Conservation (phyloP, 148 eudicot genomes). For the Diospyros kaki region DNA sequence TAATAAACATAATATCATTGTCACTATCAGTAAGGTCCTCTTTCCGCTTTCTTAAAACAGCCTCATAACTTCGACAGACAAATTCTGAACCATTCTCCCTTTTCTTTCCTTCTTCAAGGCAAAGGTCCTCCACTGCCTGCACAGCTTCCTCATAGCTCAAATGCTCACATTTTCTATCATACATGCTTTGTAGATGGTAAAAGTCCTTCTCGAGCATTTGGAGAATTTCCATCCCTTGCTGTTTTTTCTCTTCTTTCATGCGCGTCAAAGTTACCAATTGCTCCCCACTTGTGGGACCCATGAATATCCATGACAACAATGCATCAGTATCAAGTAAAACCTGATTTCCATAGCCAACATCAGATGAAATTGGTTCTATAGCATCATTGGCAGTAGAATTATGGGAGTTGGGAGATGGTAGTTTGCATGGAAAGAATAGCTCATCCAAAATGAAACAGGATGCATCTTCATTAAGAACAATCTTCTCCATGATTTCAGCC, state of each 20-base stretch:
- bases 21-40: slow-evolving; percentile 53
- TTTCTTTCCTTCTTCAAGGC: slow-evolving; percentile 74
- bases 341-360: slow-evolving; percentile 20
- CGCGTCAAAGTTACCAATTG: slow-evolving; percentile 63
- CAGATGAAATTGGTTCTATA: slow-evolving; percentile 22
- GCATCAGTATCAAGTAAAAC: slow-evolving; percentile 42
- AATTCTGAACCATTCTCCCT: slow-evolving; percentile 54
- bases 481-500: slow-evolving; percentile 42
- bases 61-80: slow-evolving; percentile 48
- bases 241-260: slow-evolving; percentile 59
- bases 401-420: slow-evolving; percentile 6
- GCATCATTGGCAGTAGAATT: slow-evolving; percentile 24
- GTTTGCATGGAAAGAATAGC: slow-evolving; percentile 36
- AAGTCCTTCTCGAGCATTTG: slow-evolving; percentile 71
- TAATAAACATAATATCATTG: slow-evolving; percentile 27
- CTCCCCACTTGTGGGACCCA: slow-evolving; percentile 54
- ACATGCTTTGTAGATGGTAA: slow-evolving; percentile 55
- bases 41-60: slow-evolving; percentile 62
- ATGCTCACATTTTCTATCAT: slow-evolving; percentile 72
- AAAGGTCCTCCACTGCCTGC: slow-evolving; percentile 76
- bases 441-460: slow-evolving; percentile 66
- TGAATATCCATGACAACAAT: slow-evolving; percentile 78
- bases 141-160: slow-evolving; percentile 74
- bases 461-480: slow-evolving; percentile 54
- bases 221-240: slow-evolving; percentile 61